phyloP scores from a whole-genome alignment of 306 rosid genomes.

The Vigna mungo region DNA sequence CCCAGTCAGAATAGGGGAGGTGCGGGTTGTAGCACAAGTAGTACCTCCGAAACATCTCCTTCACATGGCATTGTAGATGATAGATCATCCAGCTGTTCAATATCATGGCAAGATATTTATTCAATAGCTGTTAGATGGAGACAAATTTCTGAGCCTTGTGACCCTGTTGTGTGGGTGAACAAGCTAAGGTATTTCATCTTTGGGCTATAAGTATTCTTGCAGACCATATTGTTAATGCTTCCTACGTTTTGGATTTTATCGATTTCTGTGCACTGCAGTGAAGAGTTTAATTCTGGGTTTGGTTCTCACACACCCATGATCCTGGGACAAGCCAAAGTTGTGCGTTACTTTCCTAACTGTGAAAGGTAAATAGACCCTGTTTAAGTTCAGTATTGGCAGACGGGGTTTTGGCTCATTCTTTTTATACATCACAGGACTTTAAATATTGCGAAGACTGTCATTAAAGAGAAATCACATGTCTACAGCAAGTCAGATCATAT shows the following conservation, averaged over 20 bases:
- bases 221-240: constrained; percentile 28
- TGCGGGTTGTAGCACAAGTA: constrained; percentile 92
- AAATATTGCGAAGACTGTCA: constrained; percentile 76
- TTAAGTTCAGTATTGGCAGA: constrained; percentile 13
- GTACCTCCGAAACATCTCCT: constrained; percentile 61
- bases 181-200: constrained; percentile 73
- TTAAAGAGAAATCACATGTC: constrained; percentile 69
- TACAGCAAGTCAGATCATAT: constrained; percentile 69
- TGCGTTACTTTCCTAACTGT: constrained; percentile 82
- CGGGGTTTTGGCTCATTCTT: constrained; percentile 42
- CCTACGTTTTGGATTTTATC: constrained; percentile 41
- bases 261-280: constrained; percentile 59
- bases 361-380: constrained; percentile 65
- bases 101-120: constrained; percentile 85
- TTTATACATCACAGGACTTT: constrained; percentile 69
- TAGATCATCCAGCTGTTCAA: constrained; percentile 65
- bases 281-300: constrained; percentile 90
- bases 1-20: constrained; percentile 96
- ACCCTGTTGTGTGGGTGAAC: constrained; percentile 94
- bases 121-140: constrained; percentile 91
- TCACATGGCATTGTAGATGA: constrained; percentile 62
- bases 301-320: constrained; percentile 95
- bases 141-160: constrained; percentile 94
- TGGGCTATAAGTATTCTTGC: constrained; percentile 13
- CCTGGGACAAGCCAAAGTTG: constrained; percentile 97